Evolutionary conservation across 75 land plant species (phyloP), one percentile per base, ranked within the genome.

Genomic region (Selaginella tamariscina): DNA sequence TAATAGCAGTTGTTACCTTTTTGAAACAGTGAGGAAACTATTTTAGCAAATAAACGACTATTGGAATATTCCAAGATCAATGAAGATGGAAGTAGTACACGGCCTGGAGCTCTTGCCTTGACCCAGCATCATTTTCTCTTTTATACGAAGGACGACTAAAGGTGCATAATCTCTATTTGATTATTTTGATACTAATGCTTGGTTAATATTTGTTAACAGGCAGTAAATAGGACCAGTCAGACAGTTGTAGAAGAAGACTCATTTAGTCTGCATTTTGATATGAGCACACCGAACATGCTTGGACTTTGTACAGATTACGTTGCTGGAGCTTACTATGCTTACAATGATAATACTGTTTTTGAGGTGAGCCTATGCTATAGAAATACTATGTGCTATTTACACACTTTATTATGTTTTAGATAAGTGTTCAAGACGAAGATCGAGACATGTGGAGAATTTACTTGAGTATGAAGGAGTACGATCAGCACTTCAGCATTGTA

Each of bases 371-470:
- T 65, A 2, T n/a, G n/a, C n/a, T n/a, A n/a, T n/a, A n/a, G 15
- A 39, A 39, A 15, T 39, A 5, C 15, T 5, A 39, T 5, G 49
- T 65, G 0, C 15, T 5, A 2, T 13, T 21, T 11, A 27, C 1
- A 29, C 2, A 13, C 44, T 65, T 15, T 39, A 5, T 39, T 39
- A 5, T 5, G 49, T 39, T 39, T 11, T 74, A 93, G 98, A 93
- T 94, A 27, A 85, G 86, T 26, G 84, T 85, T 56, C 80, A 82
- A 57, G 98, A 94, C 72, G 98, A 94, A 77, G 91, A 88, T 15
- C 82, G 86, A 59, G 91, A 94, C 69, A 94, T 94, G 98, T 94
- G 98, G 98, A 77, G 82, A 68, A 88, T 90, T 1, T 85, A 90
- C 67, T 69, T 90, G 28, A 80, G 83, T 65, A 66, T 87, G 82